Evolutionary conservation across 345 rosid genomes (phyloP).

Genomic region (Aegle marmelos): DNA sequence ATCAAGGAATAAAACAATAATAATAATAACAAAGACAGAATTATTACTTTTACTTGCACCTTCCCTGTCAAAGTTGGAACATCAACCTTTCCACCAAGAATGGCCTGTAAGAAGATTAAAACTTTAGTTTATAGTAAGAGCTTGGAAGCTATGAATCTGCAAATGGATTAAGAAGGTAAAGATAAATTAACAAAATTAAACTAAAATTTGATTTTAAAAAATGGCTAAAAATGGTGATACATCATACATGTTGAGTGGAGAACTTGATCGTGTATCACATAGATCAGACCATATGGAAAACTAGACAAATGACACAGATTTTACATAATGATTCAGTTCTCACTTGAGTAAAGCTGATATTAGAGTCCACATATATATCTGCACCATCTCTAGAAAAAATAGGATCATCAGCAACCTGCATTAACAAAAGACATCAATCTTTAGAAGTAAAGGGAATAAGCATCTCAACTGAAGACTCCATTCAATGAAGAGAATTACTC

Average conservation of each 20-base stretch:
- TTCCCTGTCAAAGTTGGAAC: constrained; percentile 83
- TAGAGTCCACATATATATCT: constrained; percentile 77
- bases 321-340: constrained; percentile 26
- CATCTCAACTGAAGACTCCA: not conserved
- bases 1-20: constrained; percentile 3
- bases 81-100: constrained; percentile 79
- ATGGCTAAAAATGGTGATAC: not conserved
- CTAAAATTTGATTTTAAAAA: not conserved
- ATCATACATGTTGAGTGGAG: not conserved
- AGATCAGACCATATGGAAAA: constrained; percentile 2
- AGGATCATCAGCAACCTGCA: constrained; percentile 79
- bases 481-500: not conserved
- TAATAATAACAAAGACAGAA: not conserved
- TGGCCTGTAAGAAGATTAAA: constrained; percentile 56
- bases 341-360: constrained; percentile 87
- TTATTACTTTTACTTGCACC: constrained; percentile 57
- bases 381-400: constrained; percentile 83
- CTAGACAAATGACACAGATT: constrained; percentile 5
- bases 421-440: constrained; percentile 12
- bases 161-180: constrained; percentile 5
- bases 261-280: not conserved
- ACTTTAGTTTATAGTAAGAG: not conserved
- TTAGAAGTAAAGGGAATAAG: constrained; percentile 13
- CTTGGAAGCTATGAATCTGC: not conserved
- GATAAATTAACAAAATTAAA: not conserved